These are phyloP conservation scores for Picea glauca DNA, from an alignment of 75 land plant genomes.

Conservation along the genomic window DNA sequence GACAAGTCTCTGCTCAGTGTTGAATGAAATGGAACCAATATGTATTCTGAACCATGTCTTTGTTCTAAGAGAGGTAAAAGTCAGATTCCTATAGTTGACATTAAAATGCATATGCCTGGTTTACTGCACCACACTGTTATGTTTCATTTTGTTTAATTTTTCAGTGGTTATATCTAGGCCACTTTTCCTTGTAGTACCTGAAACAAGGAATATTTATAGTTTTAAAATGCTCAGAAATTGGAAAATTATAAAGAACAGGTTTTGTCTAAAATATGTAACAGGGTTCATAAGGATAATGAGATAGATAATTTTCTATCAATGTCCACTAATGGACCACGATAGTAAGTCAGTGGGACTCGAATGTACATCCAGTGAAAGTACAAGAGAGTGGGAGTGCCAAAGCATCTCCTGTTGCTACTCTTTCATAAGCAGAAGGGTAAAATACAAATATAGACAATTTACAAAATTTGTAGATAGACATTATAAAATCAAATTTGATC, in stretches of 20 bases:
- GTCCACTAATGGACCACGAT: too few species aligned
- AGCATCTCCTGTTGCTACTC: too few species aligned
- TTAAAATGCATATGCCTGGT: neutral
- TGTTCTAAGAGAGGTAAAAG: constrained; percentile 87
- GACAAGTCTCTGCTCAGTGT: constrained; percentile 85
- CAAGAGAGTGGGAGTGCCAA: too few species aligned
- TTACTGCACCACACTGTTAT: neutral
- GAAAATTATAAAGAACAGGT: neutral
- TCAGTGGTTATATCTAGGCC: neutral
- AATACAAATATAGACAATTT: too few species aligned
- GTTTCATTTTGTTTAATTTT: neutral
- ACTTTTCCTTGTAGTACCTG: neutral
- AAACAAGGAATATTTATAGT: neutral
- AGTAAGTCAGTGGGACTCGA: too few species aligned
- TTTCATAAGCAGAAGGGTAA: too few species aligned
- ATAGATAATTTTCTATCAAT: too few species aligned
- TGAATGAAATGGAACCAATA: constrained; percentile 99
- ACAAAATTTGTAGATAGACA: too few species aligned
- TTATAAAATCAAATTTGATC: too few species aligned
- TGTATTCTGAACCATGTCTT: constrained; percentile 95
- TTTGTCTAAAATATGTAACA: neutral
- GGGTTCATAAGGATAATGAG: too few species aligned
- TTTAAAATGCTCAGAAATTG: neutral
- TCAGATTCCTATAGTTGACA: neutral
- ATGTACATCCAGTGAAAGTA: too few species aligned